phyloP scores from a whole-genome alignment of 352 stramenopile species.

The Pilasporangium apinafurcum region DNA sequence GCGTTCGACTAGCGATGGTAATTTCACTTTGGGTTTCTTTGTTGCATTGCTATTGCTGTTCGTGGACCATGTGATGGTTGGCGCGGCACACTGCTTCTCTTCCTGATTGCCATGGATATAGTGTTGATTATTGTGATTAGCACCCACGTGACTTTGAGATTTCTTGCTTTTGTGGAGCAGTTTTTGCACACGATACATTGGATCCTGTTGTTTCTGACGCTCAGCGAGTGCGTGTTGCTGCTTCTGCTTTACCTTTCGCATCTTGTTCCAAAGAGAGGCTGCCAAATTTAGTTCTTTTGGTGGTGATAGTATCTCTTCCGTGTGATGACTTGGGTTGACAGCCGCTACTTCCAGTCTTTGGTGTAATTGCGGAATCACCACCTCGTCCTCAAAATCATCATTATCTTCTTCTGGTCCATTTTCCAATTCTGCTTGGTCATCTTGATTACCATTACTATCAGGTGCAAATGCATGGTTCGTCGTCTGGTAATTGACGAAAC shows the following conservation, averaged over 20 bases:
- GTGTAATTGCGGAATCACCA: background rate
- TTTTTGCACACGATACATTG: conserved; percentile 50
- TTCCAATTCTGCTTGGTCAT: conserved; percentile 5
- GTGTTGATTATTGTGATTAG: conserved; percentile 11
- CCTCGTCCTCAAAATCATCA: background rate
- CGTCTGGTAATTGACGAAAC: background rate
- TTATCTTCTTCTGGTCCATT: background rate
- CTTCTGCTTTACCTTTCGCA: conserved; percentile 44
- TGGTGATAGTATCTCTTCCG: background rate
- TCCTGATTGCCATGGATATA: background rate
- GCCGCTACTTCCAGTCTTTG: background rate
- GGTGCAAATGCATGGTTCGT: too few species aligned
- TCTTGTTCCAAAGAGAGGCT: conserved; percentile 56
- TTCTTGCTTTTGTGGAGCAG: conserved; percentile 22
- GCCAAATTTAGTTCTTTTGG: conserved; percentile 25
- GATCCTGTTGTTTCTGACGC: conserved; percentile 32
- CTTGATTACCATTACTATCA: background rate
- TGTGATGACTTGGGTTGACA: background rate
- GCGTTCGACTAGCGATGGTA: conserved; percentile 68
- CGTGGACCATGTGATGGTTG: conserved; percentile 35
- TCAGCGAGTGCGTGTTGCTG: conserved; percentile 29
- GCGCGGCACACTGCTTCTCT: conserved; percentile 4
- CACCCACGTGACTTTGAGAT: background rate
- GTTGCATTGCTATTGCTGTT: conserved; percentile 19
- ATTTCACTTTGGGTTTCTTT: conserved; percentile 61